These are phyloP conservation scores for Aspergillus glaucus DNA, from an alignment of 2,329 filamentous ascomycete genomes.

Conservation along the genomic window DNA sequence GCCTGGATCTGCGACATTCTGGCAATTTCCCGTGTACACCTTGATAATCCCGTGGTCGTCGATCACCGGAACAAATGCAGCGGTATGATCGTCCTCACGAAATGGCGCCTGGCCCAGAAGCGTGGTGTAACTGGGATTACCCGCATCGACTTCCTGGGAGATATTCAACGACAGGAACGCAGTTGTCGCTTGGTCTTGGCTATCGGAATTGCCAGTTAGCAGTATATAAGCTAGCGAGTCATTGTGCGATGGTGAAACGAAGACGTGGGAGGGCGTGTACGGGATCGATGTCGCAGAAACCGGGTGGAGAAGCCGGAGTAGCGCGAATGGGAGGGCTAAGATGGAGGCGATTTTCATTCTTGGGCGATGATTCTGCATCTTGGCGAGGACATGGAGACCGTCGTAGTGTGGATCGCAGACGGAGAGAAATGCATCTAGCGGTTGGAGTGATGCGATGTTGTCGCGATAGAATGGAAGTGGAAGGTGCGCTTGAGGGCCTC, in stretches of 20 bases:
- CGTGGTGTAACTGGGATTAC: slow-evolving; percentile 31
- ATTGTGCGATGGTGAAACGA: slow-evolving; percentile 49
- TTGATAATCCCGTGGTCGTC: slow-evolving; percentile 63
- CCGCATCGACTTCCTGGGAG: slow-evolving; percentile 50
- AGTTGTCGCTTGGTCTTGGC: slow-evolving; percentile 19
- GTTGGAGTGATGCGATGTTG: neutral
- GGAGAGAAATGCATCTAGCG: neutral
- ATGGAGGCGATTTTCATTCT: neutral
- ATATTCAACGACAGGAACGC: slow-evolving; percentile 61
- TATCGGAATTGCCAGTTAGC: slow-evolving; percentile 46
- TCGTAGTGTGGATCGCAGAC: neutral
- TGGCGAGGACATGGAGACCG: neutral
- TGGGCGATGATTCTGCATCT: neutral
- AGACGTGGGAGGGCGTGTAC: slow-evolving; percentile 70
- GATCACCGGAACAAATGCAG: slow-evolving; percentile 66
- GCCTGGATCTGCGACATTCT: slow-evolving; percentile 43
- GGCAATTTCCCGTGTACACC: slow-evolving; percentile 69
- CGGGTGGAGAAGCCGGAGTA: slow-evolving; percentile 15
- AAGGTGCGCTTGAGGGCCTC: neutral
- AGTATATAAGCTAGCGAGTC: slow-evolving; percentile 64
- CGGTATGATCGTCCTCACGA: slow-evolving; percentile 35
- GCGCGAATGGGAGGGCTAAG: slow-evolving; percentile 3
- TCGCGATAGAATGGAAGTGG: neutral
- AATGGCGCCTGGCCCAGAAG: slow-evolving; percentile 24
- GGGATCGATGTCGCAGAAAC: slow-evolving; percentile 48